Base-by-base conservation (phyloP, 371 early-diverging fungal species). In the Batkoa obscura region DNA sequence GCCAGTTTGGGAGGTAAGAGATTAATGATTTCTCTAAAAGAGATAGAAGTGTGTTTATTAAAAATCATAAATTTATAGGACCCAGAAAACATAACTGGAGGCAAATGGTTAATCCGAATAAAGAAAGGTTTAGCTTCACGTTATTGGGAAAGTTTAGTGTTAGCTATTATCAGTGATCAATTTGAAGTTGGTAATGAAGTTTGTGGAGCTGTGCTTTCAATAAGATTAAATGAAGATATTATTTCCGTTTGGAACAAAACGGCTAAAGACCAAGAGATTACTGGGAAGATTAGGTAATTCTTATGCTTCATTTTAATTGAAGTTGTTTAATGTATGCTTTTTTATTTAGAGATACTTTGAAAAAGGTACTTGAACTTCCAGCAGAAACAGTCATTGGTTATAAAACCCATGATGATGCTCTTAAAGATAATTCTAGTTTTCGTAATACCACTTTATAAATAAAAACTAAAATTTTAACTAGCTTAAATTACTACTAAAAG, bases 61-160 rank as follows among this genome's bases (percentile, higher is more conserved):
- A 9, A 36, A 3, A 15, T 31, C 23, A 50, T 37, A 12, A 30
- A 6, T 39, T 39, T 9, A 37, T 51, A 80, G 75, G 93, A 92
- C 59, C 70, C 80, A 31, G 81, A 76, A 48, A 98, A 94, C 68
- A 77, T 86, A 50, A 75, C 77, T 55, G 98, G 98, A 43, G 98
- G 98, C 53, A 96, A 96, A 65, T 95, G 95, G 95, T 94, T 95
- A 60, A 84, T 95, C 6, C 73, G 96, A 61, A 65, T 96, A 47
- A 90, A 86, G 67, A 96, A 96, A 69, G 94, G 93, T 1, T 69
- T 96, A 34, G 84, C 92, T 38, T 78, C 83, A 55, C 74, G 98
- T 23, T 88, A 92, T 63, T 96, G 97, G 97, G 97, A 93, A 66
- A 72, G 72, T 55, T 67, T 89, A 71, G 86, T 83, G 67, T 73